Evolutionary conservation across 495 filamentous ascomycete species (phyloP), one percentile per base, ranked within the genome.

Genomic region (Hapsidospora chrysogenum): DNA sequence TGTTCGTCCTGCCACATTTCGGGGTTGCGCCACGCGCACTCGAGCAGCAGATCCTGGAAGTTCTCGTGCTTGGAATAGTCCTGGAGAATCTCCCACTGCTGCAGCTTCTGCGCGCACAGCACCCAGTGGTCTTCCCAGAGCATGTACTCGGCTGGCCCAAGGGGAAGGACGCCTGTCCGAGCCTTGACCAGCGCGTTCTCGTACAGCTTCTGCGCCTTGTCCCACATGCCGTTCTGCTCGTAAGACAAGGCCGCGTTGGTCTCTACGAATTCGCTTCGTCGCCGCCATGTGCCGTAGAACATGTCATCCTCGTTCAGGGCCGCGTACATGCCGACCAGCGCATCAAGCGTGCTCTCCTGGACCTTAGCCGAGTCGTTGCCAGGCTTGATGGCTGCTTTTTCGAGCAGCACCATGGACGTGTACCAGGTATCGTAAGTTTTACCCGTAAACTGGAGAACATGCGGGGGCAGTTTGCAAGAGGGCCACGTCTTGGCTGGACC

Each of bases 121-220:
- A 96, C 71, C 92, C 92, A 99, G 44, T 99, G 92, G 53, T 99
- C 92, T 56, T 99, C 92, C 92, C 92, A 99, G 1, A 99, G 67
- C 72, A 89, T 92, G 50, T 99, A 99, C 58, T 99, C 92, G 10
- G 76, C 84, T 44, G 92, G 80, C 1, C 89, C 95, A 59, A 94
- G 95, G 2, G 92, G 86, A 40, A 94, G 72, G 10, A 80, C 78
- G 19, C 85, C 87, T 1, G 84, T 94, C 23, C 92, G 72, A 29
- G 92, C 87, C 53, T 94, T 99, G 51, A 95, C 86, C 56, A 96
- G 92, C 0, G 89, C 92, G 29, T 73, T 76, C 50, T 99, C 92
- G 54, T 95, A 99, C 59, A 94, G 77, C 44, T 78, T 74, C 54
- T 96, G 92, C 9, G 92, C 81, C 50, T 94, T 94, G 42, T 95